Conservation (phyloP, 345 rosid genomes). For the Lepidium didymum region DNA sequence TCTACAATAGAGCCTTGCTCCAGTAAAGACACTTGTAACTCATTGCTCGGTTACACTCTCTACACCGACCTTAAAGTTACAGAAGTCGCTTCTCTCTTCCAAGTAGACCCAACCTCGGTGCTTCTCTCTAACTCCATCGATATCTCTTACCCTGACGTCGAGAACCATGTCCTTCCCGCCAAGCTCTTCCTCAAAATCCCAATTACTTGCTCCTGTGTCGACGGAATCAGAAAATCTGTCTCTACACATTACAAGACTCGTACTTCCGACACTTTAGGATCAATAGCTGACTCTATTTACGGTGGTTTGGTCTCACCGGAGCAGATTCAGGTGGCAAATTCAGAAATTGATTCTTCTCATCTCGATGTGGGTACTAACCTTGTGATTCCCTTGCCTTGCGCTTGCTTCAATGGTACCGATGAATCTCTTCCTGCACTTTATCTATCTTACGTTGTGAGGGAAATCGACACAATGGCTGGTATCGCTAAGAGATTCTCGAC, state of each 20-base stretch:
- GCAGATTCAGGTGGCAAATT: constrained; percentile 82
- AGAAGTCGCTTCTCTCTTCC: constrained; percentile 89
- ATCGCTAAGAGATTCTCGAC: constrained; percentile 69
- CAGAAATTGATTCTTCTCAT: constrained; percentile 50
- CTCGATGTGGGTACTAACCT: constrained; percentile 71
- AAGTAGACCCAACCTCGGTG: constrained; percentile 70
- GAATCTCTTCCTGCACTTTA: constrained; percentile 74
- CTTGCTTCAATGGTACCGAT: constrained; percentile 89
- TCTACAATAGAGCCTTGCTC: constrained; percentile 97
- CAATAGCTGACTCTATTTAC: constrained; percentile 62
- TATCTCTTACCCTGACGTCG: constrained; percentile 89
- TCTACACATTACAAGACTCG: constrained; percentile 78
- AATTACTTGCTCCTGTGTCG: constrained; percentile 76
- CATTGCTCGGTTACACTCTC: constrained; percentile 84
- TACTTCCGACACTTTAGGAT: constrained; percentile 60
- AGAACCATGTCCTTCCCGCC: constrained; percentile 82
- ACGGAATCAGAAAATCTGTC: constrained; percentile 77
- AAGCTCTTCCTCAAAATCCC: constrained; percentile 81
- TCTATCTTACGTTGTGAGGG: constrained; percentile 73
- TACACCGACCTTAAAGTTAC: constrained; percentile 89
- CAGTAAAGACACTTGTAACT: constrained; percentile 64
- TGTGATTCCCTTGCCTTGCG: constrained; percentile 79
- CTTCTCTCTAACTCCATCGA: constrained; percentile 81
- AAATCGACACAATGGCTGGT: constrained; percentile 57
- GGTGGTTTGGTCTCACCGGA: constrained; percentile 81